These are phyloP conservation scores for Erysiphe pulchra DNA, from an alignment of 2,329 filamentous ascomycete genomes.

Conservation along the genomic window DNA sequence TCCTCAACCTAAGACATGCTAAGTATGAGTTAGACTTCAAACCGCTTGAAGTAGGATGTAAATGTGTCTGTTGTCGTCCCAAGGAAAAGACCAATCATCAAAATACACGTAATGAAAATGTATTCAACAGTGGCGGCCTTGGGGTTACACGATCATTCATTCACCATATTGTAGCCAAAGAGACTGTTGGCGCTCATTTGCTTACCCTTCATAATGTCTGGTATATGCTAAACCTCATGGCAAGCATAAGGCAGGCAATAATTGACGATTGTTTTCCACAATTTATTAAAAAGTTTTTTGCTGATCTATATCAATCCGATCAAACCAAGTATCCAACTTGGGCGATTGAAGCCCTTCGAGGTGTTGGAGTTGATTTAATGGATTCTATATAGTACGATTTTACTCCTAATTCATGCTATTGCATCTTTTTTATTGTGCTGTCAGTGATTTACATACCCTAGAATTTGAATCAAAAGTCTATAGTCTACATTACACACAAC, in stretches of 20 bases:
- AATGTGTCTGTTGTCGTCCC: constrained; percentile 49
- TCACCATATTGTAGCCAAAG: constrained; percentile 76
- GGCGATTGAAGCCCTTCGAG: constrained; percentile 55
- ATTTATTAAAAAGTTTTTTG: constrained; percentile 60
- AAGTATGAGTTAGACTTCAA: constrained; percentile 55
- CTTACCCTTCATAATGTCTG: constrained; percentile 91
- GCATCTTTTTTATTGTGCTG: too few relatives aligned
- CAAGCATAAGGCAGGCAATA: constrained; percentile 46
- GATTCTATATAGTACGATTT: constrained; percentile 2
- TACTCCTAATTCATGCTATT: too few relatives aligned
- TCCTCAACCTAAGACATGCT: constrained; percentile 63
- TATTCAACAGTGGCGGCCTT: constrained; percentile 27
- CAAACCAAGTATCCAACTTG: constrained; percentile 48
- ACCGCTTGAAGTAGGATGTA: constrained; percentile 62
- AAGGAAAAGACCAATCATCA: constrained; percentile 17
- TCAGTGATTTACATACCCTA: too few relatives aligned
- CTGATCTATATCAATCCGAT: constrained; percentile 35
- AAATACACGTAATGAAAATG: not conserved
- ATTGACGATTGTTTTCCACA: constrained; percentile 56
- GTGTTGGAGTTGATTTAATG: constrained; percentile 57
- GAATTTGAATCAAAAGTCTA: too few relatives aligned
- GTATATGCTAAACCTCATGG: constrained; percentile 73
- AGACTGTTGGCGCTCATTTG: constrained; percentile 67
- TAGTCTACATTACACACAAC: too few relatives aligned
- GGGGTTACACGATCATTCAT: constrained; percentile 74